Conservation (phyloP, 2,329 filamentous ascomycete species). For the Claviceps capensis region DNA sequence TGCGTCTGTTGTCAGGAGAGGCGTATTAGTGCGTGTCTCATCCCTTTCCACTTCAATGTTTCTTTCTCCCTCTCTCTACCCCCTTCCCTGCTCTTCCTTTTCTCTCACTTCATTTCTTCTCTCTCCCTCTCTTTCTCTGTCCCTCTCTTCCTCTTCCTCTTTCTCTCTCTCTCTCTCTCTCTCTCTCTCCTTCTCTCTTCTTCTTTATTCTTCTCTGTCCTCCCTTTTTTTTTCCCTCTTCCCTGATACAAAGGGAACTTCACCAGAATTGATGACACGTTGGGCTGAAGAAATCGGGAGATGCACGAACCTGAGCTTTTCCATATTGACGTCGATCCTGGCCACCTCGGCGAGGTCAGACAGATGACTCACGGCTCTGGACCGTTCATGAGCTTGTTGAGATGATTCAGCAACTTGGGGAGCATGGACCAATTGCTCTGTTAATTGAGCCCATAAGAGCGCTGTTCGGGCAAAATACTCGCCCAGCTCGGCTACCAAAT, state of each 20-base stretch:
- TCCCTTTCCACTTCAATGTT: too few species aligned
- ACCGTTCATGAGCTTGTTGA: constrained; percentile 15
- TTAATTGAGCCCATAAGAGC: constrained; percentile 19
- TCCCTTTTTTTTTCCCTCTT: neutral
- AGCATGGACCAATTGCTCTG: constrained; percentile 19
- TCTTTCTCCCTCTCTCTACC: neutral
- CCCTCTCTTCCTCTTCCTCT: neutral
- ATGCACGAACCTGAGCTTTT: constrained; percentile 19
- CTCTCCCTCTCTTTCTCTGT: neutral
- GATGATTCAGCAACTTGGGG: constrained; percentile 18
- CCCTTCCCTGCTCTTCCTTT: neutral
- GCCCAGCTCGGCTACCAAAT: constrained; percentile 20
- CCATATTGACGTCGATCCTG: constrained; percentile 19
- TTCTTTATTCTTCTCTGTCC: neutral
- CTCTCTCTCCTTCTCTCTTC: neutral
- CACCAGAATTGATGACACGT: neutral
- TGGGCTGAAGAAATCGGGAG: neutral
- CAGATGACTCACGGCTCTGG: constrained; percentile 11
- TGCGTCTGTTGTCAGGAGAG: constrained; percentile 16
- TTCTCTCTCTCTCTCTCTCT: too few species aligned
- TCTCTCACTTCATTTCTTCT: neutral
- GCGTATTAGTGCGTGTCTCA: neutral
- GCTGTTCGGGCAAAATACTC: constrained; percentile 23
- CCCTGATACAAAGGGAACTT: neutral
- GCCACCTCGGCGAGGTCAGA: constrained; percentile 17